Conservation (phyloP, 345 rosid species). For the Acer negundo region DNA sequence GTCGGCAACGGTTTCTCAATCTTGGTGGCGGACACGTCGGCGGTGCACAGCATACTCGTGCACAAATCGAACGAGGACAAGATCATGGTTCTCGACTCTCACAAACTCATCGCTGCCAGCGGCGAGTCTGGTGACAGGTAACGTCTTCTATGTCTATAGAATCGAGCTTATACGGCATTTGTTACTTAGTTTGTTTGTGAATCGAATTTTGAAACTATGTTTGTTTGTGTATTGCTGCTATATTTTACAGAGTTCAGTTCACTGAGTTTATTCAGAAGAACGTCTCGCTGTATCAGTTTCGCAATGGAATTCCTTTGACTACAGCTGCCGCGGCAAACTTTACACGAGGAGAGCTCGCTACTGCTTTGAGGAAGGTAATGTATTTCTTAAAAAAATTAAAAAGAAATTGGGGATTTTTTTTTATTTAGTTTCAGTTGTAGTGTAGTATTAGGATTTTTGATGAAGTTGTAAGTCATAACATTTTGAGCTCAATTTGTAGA, state of each 20-base stretch:
- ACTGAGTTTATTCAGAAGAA: constrained; percentile 97
- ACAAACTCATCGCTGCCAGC: constrained; percentile 94
- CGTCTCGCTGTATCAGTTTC: constrained; percentile 86
- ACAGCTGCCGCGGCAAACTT: constrained; percentile 91
- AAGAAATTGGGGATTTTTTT: background rate
- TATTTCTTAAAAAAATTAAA: background rate
- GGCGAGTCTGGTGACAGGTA: constrained; percentile 98
- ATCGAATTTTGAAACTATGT: background rate
- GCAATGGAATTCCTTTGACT: constrained; percentile 90
- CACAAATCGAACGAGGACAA: constrained; percentile 97
- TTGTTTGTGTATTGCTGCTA: constrained; percentile 6
- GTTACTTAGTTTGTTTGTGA: background rate
- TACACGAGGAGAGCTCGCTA: constrained; percentile 91
- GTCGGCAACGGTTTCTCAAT: constrained; percentile 88
- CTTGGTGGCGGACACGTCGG: constrained; percentile 86
- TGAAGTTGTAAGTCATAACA: background rate
- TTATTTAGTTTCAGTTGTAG: background rate
- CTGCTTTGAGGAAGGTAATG: constrained; percentile 90
- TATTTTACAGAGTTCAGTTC: constrained; percentile 75
- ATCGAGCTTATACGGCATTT: background rate
- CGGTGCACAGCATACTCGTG: constrained; percentile 85
- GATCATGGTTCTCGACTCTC: constrained; percentile 93
- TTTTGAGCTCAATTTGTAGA: background rate
- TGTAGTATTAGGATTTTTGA: background rate
- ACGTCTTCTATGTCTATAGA: background rate